Evolutionary conservation across 768 basidiomycete species (phyloP).

Genomic region (Vishniacozyma victoriae): DNA sequence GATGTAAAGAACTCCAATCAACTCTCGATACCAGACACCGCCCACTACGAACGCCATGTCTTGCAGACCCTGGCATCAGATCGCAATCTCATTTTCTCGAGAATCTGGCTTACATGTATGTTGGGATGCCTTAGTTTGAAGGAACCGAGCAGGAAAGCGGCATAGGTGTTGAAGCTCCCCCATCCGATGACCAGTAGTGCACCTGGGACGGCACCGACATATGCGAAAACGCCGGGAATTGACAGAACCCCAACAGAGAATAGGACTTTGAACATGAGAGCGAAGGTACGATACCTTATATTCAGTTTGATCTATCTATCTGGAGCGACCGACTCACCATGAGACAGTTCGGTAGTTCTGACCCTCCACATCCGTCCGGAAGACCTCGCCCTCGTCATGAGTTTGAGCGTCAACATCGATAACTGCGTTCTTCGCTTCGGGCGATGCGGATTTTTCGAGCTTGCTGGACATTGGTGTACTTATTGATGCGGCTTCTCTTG

Average conservation of each 20-base stretch:
- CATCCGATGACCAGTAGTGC: slow-evolving; percentile 9
- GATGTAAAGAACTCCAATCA: slow-evolving; percentile 7
- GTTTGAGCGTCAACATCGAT: slow-evolving; percentile 1
- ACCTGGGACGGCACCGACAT: slow-evolving; percentile 7
- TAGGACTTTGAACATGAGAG: slow-evolving; percentile 12
- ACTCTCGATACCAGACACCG: slow-evolving; percentile 6
- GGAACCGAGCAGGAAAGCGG: slow-evolving; percentile 7
- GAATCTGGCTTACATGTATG: slow-evolving; percentile 3
- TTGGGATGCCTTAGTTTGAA: slow-evolving; percentile 10
- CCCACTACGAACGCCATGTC: slow-evolving; percentile 11
- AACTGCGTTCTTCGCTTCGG: too few species aligned
- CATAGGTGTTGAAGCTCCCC: slow-evolving; percentile 8
- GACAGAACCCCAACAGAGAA: slow-evolving; percentile 11
- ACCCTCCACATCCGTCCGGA: slow-evolving; percentile 5
- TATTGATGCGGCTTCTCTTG: too few species aligned
- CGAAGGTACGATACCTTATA: slow-evolving; percentile 8
- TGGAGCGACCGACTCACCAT: not conserved
- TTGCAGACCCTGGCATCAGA: slow-evolving; percentile 1
- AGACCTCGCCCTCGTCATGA: slow-evolving; percentile 7
- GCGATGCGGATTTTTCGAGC: too few species aligned
- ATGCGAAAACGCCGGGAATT: slow-evolving; percentile 10
- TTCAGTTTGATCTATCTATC: not conserved
- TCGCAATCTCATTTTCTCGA: not conserved
- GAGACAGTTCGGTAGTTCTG: slow-evolving; percentile 13
- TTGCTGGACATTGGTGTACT: slow-evolving; percentile 7